Percentiles rank a stretch among this genome's conserved stretches.
Conservation (phyloP, 2,329 filamentous ascomycete genomes). For the Colletotrichum karsti region DNA sequence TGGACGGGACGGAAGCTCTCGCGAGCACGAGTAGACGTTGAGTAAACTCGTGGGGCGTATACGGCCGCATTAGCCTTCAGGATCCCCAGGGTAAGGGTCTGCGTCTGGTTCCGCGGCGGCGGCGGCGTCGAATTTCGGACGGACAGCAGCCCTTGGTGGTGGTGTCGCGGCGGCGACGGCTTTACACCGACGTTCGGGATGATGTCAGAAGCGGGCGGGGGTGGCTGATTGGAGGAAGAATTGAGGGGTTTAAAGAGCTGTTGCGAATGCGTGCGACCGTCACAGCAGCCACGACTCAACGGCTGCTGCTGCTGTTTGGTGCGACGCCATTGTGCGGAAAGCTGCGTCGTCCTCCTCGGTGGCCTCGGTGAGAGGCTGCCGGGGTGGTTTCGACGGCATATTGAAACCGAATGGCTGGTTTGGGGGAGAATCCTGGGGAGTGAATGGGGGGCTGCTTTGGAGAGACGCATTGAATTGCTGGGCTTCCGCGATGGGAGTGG, state of each 20-base stretch:
- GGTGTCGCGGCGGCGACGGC: background rate
- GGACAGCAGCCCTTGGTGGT: background rate
- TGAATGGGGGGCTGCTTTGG: constrained; percentile 5
- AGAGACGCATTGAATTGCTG: background rate
- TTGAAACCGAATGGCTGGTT: background rate
- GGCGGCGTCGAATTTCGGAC: constrained; percentile 18
- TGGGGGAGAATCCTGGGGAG: background rate
- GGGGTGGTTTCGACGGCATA: background rate
- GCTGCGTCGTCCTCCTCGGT: background rate
- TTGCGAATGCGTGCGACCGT: background rate
- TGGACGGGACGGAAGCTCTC: background rate
- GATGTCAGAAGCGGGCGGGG: constrained; percentile 27
- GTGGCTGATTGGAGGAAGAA: constrained; percentile 29
- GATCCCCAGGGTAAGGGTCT: background rate
- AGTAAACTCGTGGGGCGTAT: background rate
- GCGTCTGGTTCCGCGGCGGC: background rate
- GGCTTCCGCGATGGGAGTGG: background rate
- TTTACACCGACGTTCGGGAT: constrained; percentile 26
- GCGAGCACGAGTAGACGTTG: background rate
- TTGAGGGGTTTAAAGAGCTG: constrained; percentile 24
- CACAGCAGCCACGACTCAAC: background rate
- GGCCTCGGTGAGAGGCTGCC: background rate
- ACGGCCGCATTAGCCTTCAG: background rate
- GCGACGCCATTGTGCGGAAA: background rate
- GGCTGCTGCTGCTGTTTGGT: background rate